phyloP scores from a whole-genome alignment of 768 basidiomycete species.

The Phaeotremella skinneri region DNA sequence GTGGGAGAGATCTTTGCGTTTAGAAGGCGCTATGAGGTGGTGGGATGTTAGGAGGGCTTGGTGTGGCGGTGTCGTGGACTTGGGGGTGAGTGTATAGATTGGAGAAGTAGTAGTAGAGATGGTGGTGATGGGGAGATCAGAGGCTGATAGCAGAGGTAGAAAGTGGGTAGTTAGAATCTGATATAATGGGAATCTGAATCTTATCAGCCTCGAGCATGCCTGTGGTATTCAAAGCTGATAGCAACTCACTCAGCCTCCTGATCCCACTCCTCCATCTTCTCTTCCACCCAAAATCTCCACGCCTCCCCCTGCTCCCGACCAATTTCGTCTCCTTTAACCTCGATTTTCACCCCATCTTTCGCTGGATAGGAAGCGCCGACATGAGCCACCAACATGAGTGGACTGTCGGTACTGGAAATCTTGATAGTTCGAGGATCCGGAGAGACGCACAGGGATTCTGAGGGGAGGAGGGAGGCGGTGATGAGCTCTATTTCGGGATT shows the following conservation, averaged over 20 bases:
- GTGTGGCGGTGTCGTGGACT: conserved; percentile 18
- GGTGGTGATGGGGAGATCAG: background rate
- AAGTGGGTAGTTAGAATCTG: conserved; percentile 62
- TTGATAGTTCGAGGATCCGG: conserved; percentile 25
- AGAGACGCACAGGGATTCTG: conserved; percentile 54
- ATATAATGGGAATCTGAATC: conserved; percentile 61
- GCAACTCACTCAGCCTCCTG: conserved; percentile 33
- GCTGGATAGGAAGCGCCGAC: conserved; percentile 40
- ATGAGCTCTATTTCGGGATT: conserved; percentile 61
- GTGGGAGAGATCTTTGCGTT: conserved; percentile 64
- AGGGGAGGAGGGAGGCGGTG: conserved; percentile 63
- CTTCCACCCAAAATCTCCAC: conserved; percentile 37
- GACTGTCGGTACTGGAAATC: conserved; percentile 39
- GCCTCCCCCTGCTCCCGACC: conserved; percentile 45
- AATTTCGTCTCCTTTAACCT: conserved; percentile 35
- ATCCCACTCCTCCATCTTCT: conserved; percentile 38
- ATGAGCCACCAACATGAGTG: conserved; percentile 26
- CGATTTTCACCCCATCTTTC: conserved; percentile 21
- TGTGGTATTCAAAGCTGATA: conserved; percentile 45
- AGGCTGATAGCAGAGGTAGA: conserved; percentile 56
- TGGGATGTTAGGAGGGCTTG: conserved; percentile 73
- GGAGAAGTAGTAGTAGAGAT: background rate
- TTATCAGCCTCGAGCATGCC: conserved; percentile 50
- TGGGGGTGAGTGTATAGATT: background rate
- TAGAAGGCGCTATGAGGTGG: conserved; percentile 56